Evolutionary conservation across 345 rosid genomes (phyloP).

Genomic region (Lepidium aucheri): DNA sequence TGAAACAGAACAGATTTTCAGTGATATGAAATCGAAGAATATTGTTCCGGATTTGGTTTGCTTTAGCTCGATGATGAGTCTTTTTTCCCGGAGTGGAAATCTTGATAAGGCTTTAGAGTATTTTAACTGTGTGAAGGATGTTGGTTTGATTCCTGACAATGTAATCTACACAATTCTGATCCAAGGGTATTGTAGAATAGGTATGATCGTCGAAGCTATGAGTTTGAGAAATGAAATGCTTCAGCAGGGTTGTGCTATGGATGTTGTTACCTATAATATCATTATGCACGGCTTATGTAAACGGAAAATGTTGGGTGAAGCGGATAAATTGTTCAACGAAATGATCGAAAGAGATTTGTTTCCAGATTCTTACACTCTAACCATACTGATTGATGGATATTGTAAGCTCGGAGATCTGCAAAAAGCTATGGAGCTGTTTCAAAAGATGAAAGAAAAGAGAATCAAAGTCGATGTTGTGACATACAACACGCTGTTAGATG

Average conservation of each 20-base stretch:
- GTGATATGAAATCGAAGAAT: conserved; percentile 39
- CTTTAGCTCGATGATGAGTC: conserved; percentile 50
- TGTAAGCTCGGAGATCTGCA: conserved; percentile 70
- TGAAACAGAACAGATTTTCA: conserved; percentile 47
- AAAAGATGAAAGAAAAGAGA: conserved; percentile 48
- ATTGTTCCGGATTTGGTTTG: conserved; percentile 64
- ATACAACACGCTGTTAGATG: conserved; percentile 68
- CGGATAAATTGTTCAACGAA: conserved; percentile 54
- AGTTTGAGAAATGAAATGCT: conserved; percentile 61
- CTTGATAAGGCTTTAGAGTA: conserved; percentile 47
- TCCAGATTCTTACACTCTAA: conserved; percentile 68
- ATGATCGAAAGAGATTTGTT: conserved; percentile 54
- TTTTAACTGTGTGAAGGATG: conserved; percentile 41
- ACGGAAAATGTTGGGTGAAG: conserved; percentile 56
- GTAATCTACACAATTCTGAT: conserved; percentile 72
- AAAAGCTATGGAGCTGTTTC: conserved; percentile 44
- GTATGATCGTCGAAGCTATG: conserved; percentile 50
- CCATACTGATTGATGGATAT: conserved; percentile 65
- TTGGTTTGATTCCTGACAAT: conserved; percentile 55
- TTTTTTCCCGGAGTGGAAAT: conserved; percentile 38
- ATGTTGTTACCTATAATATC: conserved; percentile 66
- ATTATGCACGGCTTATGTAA: conserved; percentile 72
- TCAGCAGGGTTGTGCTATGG: conserved; percentile 58
- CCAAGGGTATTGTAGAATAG: conserved; percentile 59
- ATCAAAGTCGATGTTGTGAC: conserved; percentile 70